Percentiles rank a stretch among this genome's conserved stretches.
Conservation (phyloP, 1,284 basidiomycete genomes). For the Rhodotorula sp. region DNA sequence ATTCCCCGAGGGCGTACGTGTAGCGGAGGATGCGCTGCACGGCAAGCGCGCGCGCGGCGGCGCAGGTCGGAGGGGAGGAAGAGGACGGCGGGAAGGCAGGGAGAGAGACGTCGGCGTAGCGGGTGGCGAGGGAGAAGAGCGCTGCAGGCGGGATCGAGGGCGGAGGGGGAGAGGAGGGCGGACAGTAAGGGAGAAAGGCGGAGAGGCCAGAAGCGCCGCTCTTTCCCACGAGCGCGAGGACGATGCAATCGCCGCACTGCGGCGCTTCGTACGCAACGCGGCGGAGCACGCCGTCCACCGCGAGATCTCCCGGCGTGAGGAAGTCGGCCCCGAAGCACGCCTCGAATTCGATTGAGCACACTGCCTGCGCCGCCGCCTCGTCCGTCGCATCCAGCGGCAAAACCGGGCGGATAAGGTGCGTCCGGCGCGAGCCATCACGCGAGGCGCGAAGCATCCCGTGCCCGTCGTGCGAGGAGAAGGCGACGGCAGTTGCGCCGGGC, state of each 20-base stretch:
- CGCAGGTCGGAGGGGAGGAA: not conserved
- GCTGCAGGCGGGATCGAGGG: not conserved
- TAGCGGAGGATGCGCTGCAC: conserved; percentile 29
- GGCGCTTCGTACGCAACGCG: conserved; percentile 45
- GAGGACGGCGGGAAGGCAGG: not conserved
- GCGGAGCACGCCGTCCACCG: conserved; percentile 38
- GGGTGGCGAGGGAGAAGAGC: not conserved
- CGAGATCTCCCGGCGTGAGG: not conserved
- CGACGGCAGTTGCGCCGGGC: conserved; percentile 7
- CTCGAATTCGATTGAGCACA: conserved; percentile 21
- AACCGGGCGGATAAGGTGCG: not conserved
- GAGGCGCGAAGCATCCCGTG: conserved; percentile 1
- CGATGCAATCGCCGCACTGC: conserved; percentile 50
- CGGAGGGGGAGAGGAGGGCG: not conserved
- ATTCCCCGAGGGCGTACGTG: conserved; percentile 29
- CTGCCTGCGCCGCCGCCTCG: not conserved
- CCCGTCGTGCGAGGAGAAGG: conserved; percentile 24
- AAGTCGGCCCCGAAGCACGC: conserved; percentile 29
- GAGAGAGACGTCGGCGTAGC: not conserved
- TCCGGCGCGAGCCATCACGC: no score
- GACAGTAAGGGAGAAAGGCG: conserved; percentile 48
- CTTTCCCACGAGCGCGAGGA: conserved; percentile 48
- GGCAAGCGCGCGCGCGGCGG: not conserved
- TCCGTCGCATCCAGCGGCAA: not conserved
- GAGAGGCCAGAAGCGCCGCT: conserved; percentile 49